A percentile compares a stretch with the other conserved stretches of the same genome.
phyloP scores from a whole-genome alignment of 1,284 basidiomycete species.

The Leucocoprinus gongylophorus region DNA sequence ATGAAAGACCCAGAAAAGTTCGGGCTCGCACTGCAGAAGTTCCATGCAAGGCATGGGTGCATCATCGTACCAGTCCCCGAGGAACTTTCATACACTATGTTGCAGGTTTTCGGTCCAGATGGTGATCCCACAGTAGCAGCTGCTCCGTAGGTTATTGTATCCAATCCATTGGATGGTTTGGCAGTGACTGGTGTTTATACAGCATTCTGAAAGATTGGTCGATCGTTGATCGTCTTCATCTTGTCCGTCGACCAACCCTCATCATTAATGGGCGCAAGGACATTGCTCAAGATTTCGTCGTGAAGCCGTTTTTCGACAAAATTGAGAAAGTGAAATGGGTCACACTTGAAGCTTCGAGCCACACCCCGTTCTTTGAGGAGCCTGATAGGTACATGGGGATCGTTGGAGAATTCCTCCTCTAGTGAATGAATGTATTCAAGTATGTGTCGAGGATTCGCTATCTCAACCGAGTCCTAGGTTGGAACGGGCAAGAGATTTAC shows the following conservation, averaged over 20 bases:
- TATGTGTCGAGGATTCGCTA: too few species aligned
- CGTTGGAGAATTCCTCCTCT: slow-evolving; percentile 11
- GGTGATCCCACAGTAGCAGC: slow-evolving; percentile 24
- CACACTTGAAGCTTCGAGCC: slow-evolving; percentile 27
- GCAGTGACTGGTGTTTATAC: neutral
- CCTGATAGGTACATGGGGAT: slow-evolving; percentile 17
- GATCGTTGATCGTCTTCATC: slow-evolving; percentile 26
- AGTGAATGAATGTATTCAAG: too few species aligned
- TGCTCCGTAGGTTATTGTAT: slow-evolving; percentile 19
- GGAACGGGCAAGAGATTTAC: too few species aligned
- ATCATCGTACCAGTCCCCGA: slow-evolving; percentile 21
- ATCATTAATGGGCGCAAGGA: slow-evolving; percentile 33
- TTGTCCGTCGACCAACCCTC: slow-evolving; percentile 28
- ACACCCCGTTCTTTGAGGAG: slow-evolving; percentile 29
- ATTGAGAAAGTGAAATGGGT: slow-evolving; percentile 30
- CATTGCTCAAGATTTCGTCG: slow-evolving; percentile 29
- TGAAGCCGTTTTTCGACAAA: slow-evolving; percentile 27
- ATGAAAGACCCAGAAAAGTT: slow-evolving; percentile 21
- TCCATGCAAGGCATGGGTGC: slow-evolving; percentile 22
- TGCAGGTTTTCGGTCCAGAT: slow-evolving; percentile 18
- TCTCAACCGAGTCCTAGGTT: too few species aligned
- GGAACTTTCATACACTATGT: slow-evolving; percentile 15
- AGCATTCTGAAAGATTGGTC: slow-evolving; percentile 4
- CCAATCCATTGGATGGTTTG: neutral
- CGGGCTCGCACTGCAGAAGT: slow-evolving; percentile 17